Conservation (phyloP, 495 filamentous ascomycete species). For the Trichoderma parareesei region DNA sequence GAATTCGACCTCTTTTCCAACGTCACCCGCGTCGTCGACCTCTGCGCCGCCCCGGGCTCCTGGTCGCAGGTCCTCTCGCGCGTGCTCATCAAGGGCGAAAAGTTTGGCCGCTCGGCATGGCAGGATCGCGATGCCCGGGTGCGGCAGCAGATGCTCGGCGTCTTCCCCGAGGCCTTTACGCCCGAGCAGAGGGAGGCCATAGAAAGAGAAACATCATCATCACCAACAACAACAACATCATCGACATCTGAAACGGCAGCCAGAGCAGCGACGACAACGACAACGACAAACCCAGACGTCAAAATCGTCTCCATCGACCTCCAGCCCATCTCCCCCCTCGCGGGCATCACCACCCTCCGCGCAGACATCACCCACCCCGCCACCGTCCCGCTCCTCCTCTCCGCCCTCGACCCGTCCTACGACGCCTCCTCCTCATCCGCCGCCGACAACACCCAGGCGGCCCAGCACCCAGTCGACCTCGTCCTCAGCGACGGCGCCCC, state of each 20-base stretch:
- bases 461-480: slow-evolving; percentile 68
- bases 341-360: slow-evolving; percentile 82
- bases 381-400: slow-evolving; percentile 79
- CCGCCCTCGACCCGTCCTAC: slow-evolving; percentile 71
- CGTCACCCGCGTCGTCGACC: slow-evolving; percentile 89
- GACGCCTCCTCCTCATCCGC: slow-evolving; percentile 43
- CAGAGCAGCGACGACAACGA: slow-evolving; percentile 11
- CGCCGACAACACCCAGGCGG: slow-evolving; percentile 30
- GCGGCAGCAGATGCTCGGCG: slow-evolving; percentile 44
- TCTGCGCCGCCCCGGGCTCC: slow-evolving; percentile 91
- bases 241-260: background rate
- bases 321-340: slow-evolving; percentile 87
- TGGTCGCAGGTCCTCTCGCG: slow-evolving; percentile 96
- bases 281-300: slow-evolving; percentile 61
- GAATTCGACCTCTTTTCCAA: slow-evolving; percentile 86
- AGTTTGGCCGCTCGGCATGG: slow-evolving; percentile 76
- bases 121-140: slow-evolving; percentile 65
- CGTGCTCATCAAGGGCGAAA: slow-evolving; percentile 85
- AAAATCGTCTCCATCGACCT: slow-evolving; percentile 94
- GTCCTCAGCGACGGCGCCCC: slow-evolving; percentile 93
- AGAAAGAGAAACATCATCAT: slow-evolving; percentile 9
- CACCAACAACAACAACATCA: too few species aligned
- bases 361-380: slow-evolving; percentile 97
- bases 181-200: slow-evolving; percentile 22
- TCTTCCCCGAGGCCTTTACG: slow-evolving; percentile 26